phyloP scores from a whole-genome alignment of 2,329 filamentous ascomycete genomes.

The Fusarium torulosum region DNA sequence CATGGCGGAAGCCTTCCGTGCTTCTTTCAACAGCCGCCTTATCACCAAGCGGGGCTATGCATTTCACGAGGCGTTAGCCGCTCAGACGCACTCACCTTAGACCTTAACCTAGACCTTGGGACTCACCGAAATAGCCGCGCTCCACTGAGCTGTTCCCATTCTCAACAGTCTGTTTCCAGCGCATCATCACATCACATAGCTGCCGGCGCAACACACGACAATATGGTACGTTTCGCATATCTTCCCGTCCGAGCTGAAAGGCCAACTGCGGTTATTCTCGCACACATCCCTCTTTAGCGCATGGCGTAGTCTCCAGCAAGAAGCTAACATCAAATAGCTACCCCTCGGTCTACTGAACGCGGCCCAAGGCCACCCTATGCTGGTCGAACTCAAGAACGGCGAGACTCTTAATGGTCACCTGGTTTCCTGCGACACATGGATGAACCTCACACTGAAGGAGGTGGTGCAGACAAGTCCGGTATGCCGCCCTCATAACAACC shows the following conservation, averaged over 20 bases:
- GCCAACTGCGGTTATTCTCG: background rate
- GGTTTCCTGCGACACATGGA: constrained; percentile 98
- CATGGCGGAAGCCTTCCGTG: constrained; percentile 33
- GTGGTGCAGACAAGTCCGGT: constrained; percentile 95
- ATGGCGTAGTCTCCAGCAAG: constrained; percentile 11
- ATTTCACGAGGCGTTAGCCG: constrained; percentile 35
- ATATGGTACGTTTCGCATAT: constrained; percentile 43
- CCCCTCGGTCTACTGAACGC: constrained; percentile 89
- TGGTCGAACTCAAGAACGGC: constrained; percentile 96
- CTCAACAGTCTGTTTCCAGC: constrained; percentile 44
- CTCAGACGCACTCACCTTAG: constrained; percentile 37
- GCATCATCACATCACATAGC: constrained; percentile 41
- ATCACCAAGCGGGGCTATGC: constrained; percentile 45
- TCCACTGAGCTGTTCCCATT: constrained; percentile 46
- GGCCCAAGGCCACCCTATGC: constrained; percentile 97
- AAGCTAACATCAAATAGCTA: constrained; percentile 61
- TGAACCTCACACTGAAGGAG: constrained; percentile 98
- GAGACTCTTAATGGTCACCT: constrained; percentile 97
- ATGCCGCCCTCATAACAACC: constrained; percentile 45
- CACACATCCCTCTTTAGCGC: background rate
- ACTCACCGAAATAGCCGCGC: constrained; percentile 46
- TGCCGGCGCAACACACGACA: constrained; percentile 38
- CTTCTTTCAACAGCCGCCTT: constrained; percentile 2
- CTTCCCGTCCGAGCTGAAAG: background rate
- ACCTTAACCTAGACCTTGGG: constrained; percentile 29